These are phyloP conservation scores for Calocera cornea DNA, from an alignment of 768 basidiomycete species.

Conservation along the genomic window DNA sequence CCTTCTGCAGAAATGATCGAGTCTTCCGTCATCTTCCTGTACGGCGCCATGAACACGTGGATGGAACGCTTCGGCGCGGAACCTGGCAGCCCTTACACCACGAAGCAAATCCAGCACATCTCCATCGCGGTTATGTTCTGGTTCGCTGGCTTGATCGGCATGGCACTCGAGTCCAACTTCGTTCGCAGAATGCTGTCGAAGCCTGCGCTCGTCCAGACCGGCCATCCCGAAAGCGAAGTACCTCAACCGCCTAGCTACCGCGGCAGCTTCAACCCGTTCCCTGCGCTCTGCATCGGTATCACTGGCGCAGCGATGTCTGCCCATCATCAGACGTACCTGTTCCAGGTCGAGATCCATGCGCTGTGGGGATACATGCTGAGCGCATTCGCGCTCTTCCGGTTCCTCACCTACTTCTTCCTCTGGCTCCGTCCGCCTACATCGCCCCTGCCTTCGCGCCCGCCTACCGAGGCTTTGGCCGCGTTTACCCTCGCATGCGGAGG, in stretches of 20 bases:
- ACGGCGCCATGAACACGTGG: slow-evolving; percentile 87
- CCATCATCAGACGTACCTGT: slow-evolving; percentile 80
- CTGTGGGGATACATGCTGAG: slow-evolving; percentile 84
- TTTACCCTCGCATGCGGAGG: slow-evolving; percentile 84
- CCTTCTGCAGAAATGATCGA: slow-evolving; percentile 66
- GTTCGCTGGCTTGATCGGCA: slow-evolving; percentile 80
- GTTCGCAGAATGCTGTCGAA: slow-evolving; percentile 5
- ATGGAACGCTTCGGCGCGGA: slow-evolving; percentile 88
- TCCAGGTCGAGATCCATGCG: slow-evolving; percentile 80
- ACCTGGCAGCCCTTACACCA: slow-evolving; percentile 69
- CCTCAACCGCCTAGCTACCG: slow-evolving; percentile 60
- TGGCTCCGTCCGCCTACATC: slow-evolving; percentile 77
- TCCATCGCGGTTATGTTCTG: slow-evolving; percentile 78
- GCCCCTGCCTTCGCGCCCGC: slow-evolving; percentile 79
- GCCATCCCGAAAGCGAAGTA: slow-evolving; percentile 26
- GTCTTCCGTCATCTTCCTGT: slow-evolving; percentile 68
- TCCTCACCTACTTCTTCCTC: slow-evolving; percentile 86
- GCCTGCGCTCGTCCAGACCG: slow-evolving; percentile 15
- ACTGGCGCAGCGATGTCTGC: slow-evolving; percentile 90
- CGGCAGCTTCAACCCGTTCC: slow-evolving; percentile 80
- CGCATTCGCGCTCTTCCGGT: slow-evolving; percentile 63
- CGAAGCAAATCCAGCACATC: slow-evolving; percentile 89
- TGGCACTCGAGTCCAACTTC: slow-evolving; percentile 68
- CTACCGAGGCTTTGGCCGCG: slow-evolving; percentile 78
- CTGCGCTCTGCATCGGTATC: slow-evolving; percentile 83